phyloP scores from a whole-genome alignment of 345 rosid species.

The Iberis pinnata region DNA sequence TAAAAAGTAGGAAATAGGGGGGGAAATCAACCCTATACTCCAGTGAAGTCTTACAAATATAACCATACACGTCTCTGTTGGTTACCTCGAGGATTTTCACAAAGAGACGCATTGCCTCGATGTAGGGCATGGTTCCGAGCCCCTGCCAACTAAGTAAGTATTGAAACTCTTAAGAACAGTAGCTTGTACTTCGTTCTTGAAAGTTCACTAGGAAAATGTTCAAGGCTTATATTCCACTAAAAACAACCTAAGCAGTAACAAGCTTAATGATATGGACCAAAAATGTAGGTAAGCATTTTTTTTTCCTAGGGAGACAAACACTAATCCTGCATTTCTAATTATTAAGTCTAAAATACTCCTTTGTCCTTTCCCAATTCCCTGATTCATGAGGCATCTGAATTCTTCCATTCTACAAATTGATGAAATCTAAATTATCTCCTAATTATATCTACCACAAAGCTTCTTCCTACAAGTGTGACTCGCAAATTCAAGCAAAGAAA shows the following conservation, averaged over 20 bases:
- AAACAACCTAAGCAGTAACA: conserved; percentile 7
- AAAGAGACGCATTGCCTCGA: conserved; percentile 99
- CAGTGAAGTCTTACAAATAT: conserved; percentile 5
- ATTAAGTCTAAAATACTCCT: conserved; percentile 5
- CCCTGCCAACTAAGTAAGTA: conserved; percentile 80
- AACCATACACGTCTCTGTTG: conserved; percentile 18
- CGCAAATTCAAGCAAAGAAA: conserved; percentile 15
- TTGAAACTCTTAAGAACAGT: conserved; percentile 22
- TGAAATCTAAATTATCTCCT: conserved; percentile 3
- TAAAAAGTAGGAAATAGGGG: conserved; percentile 12
- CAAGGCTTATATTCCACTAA: conserved; percentile 1
- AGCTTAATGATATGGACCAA: conserved; percentile 7
- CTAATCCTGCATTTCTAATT: conserved; percentile 10
- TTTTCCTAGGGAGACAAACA: conserved; percentile 5
- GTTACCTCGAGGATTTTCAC: conserved; percentile 95
- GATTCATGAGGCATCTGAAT: conserved; percentile 3
- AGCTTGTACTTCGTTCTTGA: conserved; percentile 1
- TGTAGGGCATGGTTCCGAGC: conserved; percentile 82
- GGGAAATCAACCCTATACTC: conserved; percentile 13
- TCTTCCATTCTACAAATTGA: background rate
- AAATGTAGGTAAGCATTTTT: background rate
- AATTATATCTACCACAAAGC: conserved; percentile 1
- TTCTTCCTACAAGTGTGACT: conserved; percentile 1
- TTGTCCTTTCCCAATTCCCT: background rate
- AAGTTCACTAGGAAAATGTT: background rate